A percentile compares a stretch with the other conserved stretches of the same genome.
These are phyloP conservation scores for Triangularia verruculosa DNA, from an alignment of 2,329 filamentous ascomycete species.

Conservation along the genomic window DNA sequence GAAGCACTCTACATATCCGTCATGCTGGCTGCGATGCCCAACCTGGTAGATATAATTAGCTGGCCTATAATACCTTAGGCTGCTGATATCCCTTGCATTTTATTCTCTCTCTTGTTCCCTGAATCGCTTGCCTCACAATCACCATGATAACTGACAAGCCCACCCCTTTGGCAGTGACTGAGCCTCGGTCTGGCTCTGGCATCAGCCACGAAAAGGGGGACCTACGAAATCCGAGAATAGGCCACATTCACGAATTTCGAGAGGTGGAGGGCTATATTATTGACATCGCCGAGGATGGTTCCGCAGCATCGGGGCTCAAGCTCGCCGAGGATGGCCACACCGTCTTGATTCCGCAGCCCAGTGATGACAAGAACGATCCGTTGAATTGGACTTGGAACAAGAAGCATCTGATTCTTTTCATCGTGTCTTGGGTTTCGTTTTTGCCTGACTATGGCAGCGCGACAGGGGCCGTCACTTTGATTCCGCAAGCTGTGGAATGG, in stretches of 20 bases:
- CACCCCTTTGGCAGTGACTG: background rate
- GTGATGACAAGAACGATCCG: slow-evolving; percentile 49
- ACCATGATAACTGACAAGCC: background rate
- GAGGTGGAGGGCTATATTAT: slow-evolving; percentile 39
- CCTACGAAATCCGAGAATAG: slow-evolving; percentile 11
- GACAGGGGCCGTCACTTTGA: slow-evolving; percentile 42
- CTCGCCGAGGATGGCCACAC: slow-evolving; percentile 41
- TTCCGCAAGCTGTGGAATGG: slow-evolving; percentile 48
- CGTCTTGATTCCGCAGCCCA: slow-evolving; percentile 53
- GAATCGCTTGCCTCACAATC: background rate
- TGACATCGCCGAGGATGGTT: slow-evolving; percentile 34
- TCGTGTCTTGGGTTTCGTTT: slow-evolving; percentile 46
- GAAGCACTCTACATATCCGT: background rate
- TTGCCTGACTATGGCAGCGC: slow-evolving; percentile 49
- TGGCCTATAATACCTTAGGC: background rate
- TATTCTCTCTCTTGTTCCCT: background rate
- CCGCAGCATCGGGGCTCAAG: slow-evolving; percentile 31
- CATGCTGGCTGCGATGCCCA: background rate
- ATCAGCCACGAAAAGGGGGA: background rate
- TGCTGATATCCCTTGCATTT: background rate
- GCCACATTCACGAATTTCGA: slow-evolving; percentile 34
- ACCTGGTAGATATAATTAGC: background rate
- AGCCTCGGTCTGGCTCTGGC: background rate
- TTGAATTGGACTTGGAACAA: slow-evolving; percentile 50
- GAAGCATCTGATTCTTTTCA: slow-evolving; percentile 49